Conservation (phyloP, 495 filamentous ascomycete species). For the Bathelium albidoporum region DNA sequence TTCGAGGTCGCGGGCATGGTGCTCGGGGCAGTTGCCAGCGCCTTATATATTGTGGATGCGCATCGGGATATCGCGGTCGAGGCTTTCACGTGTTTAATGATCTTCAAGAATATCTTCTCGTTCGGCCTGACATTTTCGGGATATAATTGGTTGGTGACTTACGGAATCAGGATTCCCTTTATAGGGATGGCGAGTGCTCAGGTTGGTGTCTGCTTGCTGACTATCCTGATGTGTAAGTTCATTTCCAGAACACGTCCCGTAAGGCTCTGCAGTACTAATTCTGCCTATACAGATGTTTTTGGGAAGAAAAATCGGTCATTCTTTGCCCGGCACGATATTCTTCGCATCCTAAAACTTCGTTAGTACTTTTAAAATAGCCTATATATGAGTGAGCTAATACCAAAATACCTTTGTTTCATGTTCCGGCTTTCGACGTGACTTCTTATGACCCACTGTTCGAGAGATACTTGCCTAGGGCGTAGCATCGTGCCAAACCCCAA, state of each 20-base stretch:
- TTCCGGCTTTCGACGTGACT: too few relatives aligned
- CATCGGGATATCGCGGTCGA: slow-evolving; percentile 87
- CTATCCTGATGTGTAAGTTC: slow-evolving; percentile 68
- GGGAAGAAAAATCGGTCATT: slow-evolving; percentile 69
- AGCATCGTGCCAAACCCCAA: neutral
- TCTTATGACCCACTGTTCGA: too few relatives aligned
- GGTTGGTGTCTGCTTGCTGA: slow-evolving; percentile 59
- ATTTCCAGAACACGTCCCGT: neutral
- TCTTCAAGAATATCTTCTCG: slow-evolving; percentile 91
- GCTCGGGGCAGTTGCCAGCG: slow-evolving; percentile 72
- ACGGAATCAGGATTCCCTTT: slow-evolving; percentile 54
- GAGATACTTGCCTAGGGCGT: neutral
- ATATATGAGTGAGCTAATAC: neutral
- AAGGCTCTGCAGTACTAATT: neutral
- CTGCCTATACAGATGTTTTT: slow-evolving; percentile 52
- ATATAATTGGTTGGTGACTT: slow-evolving; percentile 63
- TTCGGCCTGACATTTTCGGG: slow-evolving; percentile 76
- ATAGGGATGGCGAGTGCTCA: slow-evolving; percentile 65
- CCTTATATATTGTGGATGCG: slow-evolving; percentile 89
- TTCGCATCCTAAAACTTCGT: slow-evolving; percentile 38
- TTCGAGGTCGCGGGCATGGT: slow-evolving; percentile 72
- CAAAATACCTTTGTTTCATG: neutral
- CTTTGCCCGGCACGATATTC: slow-evolving; percentile 59
- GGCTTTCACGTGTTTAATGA: slow-evolving; percentile 77
- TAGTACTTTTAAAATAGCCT: neutral